Conservation (phyloP, 2,329 filamentous ascomycete genomes). For the Mollisiaceae sp. region DNA sequence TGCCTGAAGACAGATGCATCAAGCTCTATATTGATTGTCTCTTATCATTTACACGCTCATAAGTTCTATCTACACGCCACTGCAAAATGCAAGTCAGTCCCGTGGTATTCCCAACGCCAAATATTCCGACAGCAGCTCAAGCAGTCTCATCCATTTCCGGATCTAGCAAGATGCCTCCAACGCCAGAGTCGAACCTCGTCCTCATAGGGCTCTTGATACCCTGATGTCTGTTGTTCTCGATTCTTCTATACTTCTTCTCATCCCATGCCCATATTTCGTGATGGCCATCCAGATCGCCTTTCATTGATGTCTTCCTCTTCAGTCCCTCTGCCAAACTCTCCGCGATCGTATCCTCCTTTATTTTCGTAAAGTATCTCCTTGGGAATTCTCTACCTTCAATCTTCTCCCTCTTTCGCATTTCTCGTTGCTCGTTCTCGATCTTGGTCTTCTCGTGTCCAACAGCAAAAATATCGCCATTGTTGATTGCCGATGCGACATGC, state of each 20-base stretch:
- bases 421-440: conserved; percentile 89
- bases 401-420: conserved; percentile 74
- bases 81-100: not conserved
- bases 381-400: conserved; percentile 77
- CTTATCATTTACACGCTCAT: not conserved
- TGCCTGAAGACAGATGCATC: not conserved
- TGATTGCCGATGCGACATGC: conserved; percentile 81
- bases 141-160: not conserved
- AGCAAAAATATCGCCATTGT: conserved; percentile 79
- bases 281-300: conserved; percentile 28
- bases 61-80: not conserved
- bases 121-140: not conserved
- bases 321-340: conserved; percentile 48
- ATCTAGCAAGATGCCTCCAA: conserved; percentile 27
- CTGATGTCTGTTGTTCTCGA: conserved; percentile 21
- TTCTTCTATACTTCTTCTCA: conserved; percentile 33
- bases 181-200: conserved; percentile 36
- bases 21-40: not conserved
- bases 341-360: conserved; percentile 51
- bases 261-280: conserved; percentile 40
- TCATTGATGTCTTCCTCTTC: conserved; percentile 29
- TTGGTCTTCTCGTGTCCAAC: conserved; percentile 81
- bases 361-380: conserved; percentile 75
- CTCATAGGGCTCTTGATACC: conserved; percentile 33
- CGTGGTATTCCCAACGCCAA: conserved; percentile 7